Evolutionary conservation across 1,139 yeast genomes (phyloP).

Genomic region (Saccharomyces hybrid): DNA sequence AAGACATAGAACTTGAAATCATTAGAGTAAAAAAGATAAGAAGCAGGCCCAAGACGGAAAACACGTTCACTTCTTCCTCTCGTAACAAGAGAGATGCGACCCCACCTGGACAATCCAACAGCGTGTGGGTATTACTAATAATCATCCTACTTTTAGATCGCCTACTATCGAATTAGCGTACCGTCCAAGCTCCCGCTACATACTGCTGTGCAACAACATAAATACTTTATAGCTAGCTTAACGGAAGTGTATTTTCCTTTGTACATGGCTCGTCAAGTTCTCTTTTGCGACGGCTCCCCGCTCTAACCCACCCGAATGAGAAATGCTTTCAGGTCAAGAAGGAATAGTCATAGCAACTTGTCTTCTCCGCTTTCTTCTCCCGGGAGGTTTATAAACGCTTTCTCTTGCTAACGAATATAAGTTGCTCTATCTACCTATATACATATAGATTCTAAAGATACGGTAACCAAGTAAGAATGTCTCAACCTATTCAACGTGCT

Average conservation of each 20-base stretch:
- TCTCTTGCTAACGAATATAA: not conserved
- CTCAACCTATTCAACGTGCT: conserved; percentile 35
- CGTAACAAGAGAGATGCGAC: not conserved
- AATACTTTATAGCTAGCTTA: not conserved
- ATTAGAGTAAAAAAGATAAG: not conserved
- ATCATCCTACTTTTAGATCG: not conserved
- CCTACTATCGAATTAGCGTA: not conserved
- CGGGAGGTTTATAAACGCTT: not conserved
- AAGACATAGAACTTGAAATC: not conserved
- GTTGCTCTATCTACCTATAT: not conserved
- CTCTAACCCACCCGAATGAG: not conserved
- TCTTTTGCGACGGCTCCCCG: conserved; percentile 1
- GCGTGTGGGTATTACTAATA: not conserved
- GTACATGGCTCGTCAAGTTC: not conserved
- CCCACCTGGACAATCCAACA: not conserved
- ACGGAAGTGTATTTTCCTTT: not conserved
- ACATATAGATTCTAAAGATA: not conserved
- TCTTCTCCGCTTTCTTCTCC: not conserved
- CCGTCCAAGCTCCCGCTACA: not conserved
- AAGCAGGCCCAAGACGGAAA: not conserved
- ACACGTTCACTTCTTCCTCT: not conserved
- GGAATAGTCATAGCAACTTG: not conserved
- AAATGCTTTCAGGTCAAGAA: not conserved
- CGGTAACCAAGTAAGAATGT: conserved; percentile 1
- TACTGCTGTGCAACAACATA: not conserved